Percentiles rank a stretch among this genome's conserved stretches.
phyloP scores from a whole-genome alignment of 2,329 filamentous ascomycete species.

The Fusarium sp. region DNA sequence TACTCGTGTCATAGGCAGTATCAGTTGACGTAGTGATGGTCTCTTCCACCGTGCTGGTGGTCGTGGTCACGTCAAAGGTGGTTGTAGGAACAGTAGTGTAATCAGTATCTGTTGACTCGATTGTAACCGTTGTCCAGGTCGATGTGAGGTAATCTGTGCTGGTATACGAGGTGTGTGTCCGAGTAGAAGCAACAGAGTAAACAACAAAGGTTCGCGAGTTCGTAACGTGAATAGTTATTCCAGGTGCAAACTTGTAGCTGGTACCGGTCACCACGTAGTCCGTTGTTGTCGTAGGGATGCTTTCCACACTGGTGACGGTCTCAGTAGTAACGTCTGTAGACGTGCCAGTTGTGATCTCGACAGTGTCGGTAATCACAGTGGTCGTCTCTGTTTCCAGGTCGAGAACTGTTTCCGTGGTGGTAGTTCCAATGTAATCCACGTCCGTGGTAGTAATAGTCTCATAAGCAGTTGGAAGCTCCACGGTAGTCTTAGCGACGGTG shows the following conservation, averaged over 20 bases:
- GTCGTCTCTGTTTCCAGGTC: constrained; percentile 8
- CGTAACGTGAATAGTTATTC: constrained; percentile 10
- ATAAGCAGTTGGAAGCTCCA: constrained; percentile 12
- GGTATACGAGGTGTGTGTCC: constrained; percentile 19
- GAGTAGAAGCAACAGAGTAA: constrained; percentile 12
- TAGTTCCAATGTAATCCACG: constrained; percentile 16
- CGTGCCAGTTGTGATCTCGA: constrained; percentile 16
- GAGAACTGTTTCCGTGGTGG: constrained; percentile 13
- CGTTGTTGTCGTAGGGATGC: constrained; percentile 15
- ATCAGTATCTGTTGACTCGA: constrained; percentile 12
- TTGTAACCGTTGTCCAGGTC: constrained; percentile 11
- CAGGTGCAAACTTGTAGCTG: constrained; percentile 2
- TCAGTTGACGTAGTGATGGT: constrained; percentile 10
- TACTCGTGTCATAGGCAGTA: constrained; percentile 5
- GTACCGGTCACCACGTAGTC: constrained; percentile 15
- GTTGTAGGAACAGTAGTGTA: constrained; percentile 14
- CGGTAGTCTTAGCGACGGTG: constrained; percentile 9
- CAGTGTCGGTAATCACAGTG: constrained; percentile 7
- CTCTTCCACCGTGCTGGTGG: constrained; percentile 4
- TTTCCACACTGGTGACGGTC: constrained; percentile 15
- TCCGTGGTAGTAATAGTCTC: constrained; percentile 14
- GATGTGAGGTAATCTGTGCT: constrained; percentile 8
- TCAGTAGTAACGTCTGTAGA: constrained; percentile 9
- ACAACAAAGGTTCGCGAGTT: constrained; percentile 18
- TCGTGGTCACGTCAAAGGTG: constrained; percentile 12